A percentile compares a stretch with the other conserved stretches of the same genome.
Evolutionary conservation across 805 yeast genomes (phyloP).

Genomic region (Brettanomyces bruxellensis): DNA sequence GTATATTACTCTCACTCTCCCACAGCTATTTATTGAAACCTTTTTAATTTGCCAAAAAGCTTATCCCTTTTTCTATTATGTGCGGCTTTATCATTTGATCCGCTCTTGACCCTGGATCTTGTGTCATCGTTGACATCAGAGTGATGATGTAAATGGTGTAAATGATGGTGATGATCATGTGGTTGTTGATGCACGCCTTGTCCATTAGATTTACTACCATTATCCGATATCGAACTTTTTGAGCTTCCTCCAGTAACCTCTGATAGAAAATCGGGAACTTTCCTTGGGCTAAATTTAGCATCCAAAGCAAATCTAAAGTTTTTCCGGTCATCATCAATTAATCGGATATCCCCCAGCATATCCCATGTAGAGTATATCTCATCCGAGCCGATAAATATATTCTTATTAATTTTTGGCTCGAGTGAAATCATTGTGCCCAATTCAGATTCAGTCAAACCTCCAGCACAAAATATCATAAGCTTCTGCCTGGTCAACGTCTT

Average conservation of each 20-base stretch:
- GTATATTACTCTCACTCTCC: too few relatives aligned
- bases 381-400: conserved; percentile 76
- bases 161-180: conserved; percentile 5
- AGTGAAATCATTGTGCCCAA: conserved; percentile 67
- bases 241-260: too few relatives aligned
- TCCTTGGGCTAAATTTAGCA: conserved; percentile 8
- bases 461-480: conserved; percentile 73
- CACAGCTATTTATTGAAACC: conserved; percentile 10
- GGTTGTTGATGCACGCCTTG: neutral
- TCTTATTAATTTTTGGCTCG: conserved; percentile 52
- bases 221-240: neutral
- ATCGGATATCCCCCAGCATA: conserved; percentile 23
- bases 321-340: conserved; percentile 18
- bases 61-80: conserved; percentile 12
- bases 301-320: conserved; percentile 19
- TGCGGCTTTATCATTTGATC: neutral
- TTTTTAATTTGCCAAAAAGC: conserved; percentile 16
- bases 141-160: conserved; percentile 3
- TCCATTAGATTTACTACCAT: neutral
- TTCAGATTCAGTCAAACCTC: conserved; percentile 85
- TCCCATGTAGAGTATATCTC: conserved; percentile 43
- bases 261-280: conserved; percentile 14
- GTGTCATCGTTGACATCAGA: neutral
- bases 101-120: neutral
- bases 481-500: conserved; percentile 43